Percentiles rank a stretch among this genome's conserved stretches.
These are phyloP conservation scores for Amphirosellinia nigrospora DNA, from an alignment of 495 filamentous ascomycete species.

Conservation along the genomic window DNA sequence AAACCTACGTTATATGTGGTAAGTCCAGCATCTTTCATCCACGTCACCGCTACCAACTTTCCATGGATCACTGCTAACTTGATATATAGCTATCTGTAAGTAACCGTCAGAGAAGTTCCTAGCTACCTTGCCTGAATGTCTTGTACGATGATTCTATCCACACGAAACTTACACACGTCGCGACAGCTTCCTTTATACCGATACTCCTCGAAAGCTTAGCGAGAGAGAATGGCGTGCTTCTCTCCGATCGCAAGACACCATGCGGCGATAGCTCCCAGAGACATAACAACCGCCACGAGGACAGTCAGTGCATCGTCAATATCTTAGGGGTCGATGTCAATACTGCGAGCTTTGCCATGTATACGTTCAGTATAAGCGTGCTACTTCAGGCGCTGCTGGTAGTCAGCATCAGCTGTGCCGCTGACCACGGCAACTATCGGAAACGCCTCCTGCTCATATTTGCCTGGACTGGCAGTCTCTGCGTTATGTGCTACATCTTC, in stretches of 20 bases:
- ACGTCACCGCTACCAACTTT: not conserved
- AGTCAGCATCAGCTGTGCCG: conserved; percentile 93
- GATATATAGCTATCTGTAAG: conserved; percentile 39
- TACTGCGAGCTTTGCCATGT: conserved; percentile 97
- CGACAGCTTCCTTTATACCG: conserved; percentile 88
- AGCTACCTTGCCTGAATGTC: not conserved
- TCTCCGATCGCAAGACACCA: conserved; percentile 73
- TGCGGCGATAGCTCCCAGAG: conserved; percentile 61
- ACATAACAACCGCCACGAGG: conserved; percentile 35
- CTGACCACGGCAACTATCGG: conserved; percentile 92
- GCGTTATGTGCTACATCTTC: conserved; percentile 88
- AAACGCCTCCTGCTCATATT: conserved; percentile 86
- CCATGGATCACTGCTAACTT: conserved; percentile 26
- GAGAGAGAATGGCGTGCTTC: conserved; percentile 82
- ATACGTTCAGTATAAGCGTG: conserved; percentile 93
- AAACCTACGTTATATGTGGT: conserved; percentile 97
- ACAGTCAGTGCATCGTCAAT: conserved; percentile 81
- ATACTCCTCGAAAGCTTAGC: conserved; percentile 94
- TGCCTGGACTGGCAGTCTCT: conserved; percentile 77
- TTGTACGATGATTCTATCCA: not conserved
- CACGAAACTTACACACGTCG: conserved; percentile 28
- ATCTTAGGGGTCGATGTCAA: conserved; percentile 87
- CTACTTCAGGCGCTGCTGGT: conserved; percentile 87
- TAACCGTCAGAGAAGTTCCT: conserved; percentile 13
- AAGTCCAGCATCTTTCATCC: conserved; percentile 44